Conservation (phyloP, 331 rosid species). For the Cydonia oblonga region DNA sequence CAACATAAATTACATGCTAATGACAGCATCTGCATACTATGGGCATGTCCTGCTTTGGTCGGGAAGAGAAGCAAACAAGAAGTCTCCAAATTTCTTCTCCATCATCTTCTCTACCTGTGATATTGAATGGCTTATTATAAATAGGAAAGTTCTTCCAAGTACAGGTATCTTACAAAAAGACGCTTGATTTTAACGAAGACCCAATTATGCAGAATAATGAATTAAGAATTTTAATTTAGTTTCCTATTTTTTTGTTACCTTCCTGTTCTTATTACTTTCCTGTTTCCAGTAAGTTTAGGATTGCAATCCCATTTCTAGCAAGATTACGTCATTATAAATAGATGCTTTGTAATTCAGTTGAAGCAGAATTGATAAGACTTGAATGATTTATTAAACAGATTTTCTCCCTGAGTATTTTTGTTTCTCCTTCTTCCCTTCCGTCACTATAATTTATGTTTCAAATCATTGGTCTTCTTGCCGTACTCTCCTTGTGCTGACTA, state of each 20-base stretch:
- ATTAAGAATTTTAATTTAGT: no score
- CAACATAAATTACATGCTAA: not conserved
- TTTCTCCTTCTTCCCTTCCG: not conserved
- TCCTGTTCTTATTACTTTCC: not conserved
- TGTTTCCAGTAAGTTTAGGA: not conserved
- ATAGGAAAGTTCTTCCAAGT: not conserved
- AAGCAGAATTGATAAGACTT: not conserved
- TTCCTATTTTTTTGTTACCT: not conserved
- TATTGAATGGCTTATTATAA: not conserved
- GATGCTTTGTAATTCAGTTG: not conserved
- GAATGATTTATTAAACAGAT: not conserved
- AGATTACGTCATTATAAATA: not conserved
- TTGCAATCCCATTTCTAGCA: not conserved
- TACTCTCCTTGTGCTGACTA: not conserved
- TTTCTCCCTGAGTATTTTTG: not conserved
- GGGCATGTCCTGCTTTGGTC: conserved; percentile 67
- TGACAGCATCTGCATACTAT: conserved; percentile 36
- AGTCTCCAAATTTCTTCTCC: conserved; percentile 73
- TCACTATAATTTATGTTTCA: not conserved
- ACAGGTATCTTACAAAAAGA: not conserved
- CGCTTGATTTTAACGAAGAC: not conserved
- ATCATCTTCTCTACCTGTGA: conserved; percentile 93
- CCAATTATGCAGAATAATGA: not conserved
- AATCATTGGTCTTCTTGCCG: not conserved
- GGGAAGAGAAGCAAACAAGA: conserved; percentile 61